Percentiles rank a stretch among this genome's conserved stretches.
phyloP scores from a whole-genome alignment of 176 grass and related monocot species.

The Oryza coarctata region DNA sequence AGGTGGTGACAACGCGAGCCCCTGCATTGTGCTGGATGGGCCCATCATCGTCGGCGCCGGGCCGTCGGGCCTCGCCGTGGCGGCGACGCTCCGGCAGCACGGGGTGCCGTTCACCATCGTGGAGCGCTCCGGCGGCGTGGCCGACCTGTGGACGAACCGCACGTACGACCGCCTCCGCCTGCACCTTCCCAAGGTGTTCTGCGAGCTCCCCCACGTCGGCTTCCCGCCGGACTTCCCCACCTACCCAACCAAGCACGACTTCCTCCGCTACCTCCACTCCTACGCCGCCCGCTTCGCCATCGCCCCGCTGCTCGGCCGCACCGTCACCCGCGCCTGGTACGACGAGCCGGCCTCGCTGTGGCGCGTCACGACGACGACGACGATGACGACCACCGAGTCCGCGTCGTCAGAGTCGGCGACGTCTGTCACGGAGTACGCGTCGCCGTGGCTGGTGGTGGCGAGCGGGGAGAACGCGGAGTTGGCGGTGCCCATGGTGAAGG shows the following conservation, averaged over 20 bases:
- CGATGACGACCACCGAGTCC: not conserved
- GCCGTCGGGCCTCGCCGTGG: conserved; percentile 84
- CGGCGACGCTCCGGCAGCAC: conserved; percentile 63
- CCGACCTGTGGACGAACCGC: conserved; percentile 78
- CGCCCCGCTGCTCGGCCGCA: conserved; percentile 56
- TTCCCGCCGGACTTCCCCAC: conserved; percentile 76
- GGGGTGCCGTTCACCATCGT: conserved; percentile 65
- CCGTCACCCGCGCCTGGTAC: conserved; percentile 53
- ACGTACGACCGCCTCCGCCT: conserved; percentile 89
- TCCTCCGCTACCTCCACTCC: conserved; percentile 75
- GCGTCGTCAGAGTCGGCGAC: not conserved
- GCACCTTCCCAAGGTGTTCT: conserved; percentile 85
- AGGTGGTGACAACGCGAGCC: not conserved
- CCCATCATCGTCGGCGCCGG: conserved; percentile 93
- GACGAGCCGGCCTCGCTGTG: conserved; percentile 47
- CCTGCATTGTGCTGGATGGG: conserved; percentile 40
- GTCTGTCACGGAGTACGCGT: conserved; percentile 47
- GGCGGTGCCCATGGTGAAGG: conserved; percentile 68
- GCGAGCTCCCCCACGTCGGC: conserved; percentile 71
- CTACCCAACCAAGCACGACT: conserved; percentile 75
- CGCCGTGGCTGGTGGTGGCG: conserved; percentile 87
- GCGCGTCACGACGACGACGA: conserved; percentile 36
- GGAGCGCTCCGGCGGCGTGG: conserved; percentile 75
- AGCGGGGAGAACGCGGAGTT: conserved; percentile 91
- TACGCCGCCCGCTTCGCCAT: conserved; percentile 71